phyloP scores from a whole-genome alignment of 2,329 filamentous ascomycete species.

The Monosporascus sp. region DNA sequence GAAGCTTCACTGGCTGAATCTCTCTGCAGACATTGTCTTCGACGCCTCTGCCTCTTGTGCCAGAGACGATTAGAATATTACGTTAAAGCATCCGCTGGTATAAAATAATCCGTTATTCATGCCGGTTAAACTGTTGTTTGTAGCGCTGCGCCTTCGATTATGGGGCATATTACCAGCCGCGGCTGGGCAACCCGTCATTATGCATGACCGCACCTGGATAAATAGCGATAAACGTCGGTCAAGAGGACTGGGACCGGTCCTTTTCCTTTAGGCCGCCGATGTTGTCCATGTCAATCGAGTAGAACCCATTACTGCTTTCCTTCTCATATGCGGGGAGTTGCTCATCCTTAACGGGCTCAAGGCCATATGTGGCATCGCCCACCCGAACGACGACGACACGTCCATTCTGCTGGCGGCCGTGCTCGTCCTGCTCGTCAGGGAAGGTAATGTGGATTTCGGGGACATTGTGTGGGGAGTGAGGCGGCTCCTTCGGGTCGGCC shows the following conservation, averaged over 20 bases:
- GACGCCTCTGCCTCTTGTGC: not conserved
- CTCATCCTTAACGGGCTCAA: constrained; percentile 80
- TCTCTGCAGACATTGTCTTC: not conserved
- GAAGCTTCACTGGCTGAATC: not conserved
- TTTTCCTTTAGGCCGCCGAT: constrained; percentile 96
- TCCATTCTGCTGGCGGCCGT: constrained; percentile 75
- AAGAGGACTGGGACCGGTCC: constrained; percentile 41
- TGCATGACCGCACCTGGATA: not conserved
- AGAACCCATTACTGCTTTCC: constrained; percentile 73
- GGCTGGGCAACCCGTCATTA: not conserved
- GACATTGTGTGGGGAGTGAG: constrained; percentile 74
- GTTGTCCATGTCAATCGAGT: constrained; percentile 89
- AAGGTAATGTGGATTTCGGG: constrained; percentile 98
- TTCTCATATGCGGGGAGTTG: constrained; percentile 85
- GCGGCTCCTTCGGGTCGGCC: constrained; percentile 68
- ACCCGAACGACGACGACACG: constrained; percentile 89
- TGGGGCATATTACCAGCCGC: not conserved
- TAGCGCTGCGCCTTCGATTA: not conserved
- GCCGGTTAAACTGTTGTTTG: not conserved
- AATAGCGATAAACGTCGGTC: constrained; percentile 1
- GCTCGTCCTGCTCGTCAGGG: constrained; percentile 87
- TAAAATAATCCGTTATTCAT: constrained; percentile 1
- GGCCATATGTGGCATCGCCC: constrained; percentile 79
- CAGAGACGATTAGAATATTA: not conserved
- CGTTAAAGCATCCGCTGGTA: not conserved